Base-by-base conservation (phyloP, 305 asterid species). In the Solanum hybrid region DNA sequence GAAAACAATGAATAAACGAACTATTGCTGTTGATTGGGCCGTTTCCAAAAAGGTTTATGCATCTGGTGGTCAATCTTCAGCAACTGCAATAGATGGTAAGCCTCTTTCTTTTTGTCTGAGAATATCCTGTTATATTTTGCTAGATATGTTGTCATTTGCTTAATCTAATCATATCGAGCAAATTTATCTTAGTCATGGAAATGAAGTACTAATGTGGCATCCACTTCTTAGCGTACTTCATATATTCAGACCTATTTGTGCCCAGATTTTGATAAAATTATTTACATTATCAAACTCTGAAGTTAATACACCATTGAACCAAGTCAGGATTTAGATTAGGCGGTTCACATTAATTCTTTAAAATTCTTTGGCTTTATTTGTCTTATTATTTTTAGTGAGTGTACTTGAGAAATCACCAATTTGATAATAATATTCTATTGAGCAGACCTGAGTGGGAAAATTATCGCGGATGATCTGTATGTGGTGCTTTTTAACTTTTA, bases 11-110 rank as follows among this genome's bases (percentile, higher is more conserved):
- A 97, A 96, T 89, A 94, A 92, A 91, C 95, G 99, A 91, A 94
- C 96, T 75, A 93, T 97, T 90, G 99, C 99, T 89, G 97, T 96
- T 93, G 99, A 97, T 92, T 96, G 99, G 99, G 98, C 98, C 88
- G 94, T 97, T 71, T 91, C 98, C 9, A 97, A 96, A 90, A 95
- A 95, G 87, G 89, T 96, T 84, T 97, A 94, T 93, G 92, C 95
- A n/a, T 78, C 94, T 87, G 98, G 95, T 86, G 93, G 91, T 91
- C 92, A 89, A 88, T 88, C 94, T 91, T 92, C 87, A 87, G 94
- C 93, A 29, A 40, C 93, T 29, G 57, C 69, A 51, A 95, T 89
- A 91, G 95, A 96, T 90, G 99, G 98, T 95, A 94, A 91, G 37
- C 84, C 67, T 67, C 88, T 82, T 77, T 12, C 89, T 81, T 33